A percentile compares a stretch with the other conserved stretches of the same genome.
Conservation (phyloP, 768 basidiomycete species). For the Boletus insuetus region DNA sequence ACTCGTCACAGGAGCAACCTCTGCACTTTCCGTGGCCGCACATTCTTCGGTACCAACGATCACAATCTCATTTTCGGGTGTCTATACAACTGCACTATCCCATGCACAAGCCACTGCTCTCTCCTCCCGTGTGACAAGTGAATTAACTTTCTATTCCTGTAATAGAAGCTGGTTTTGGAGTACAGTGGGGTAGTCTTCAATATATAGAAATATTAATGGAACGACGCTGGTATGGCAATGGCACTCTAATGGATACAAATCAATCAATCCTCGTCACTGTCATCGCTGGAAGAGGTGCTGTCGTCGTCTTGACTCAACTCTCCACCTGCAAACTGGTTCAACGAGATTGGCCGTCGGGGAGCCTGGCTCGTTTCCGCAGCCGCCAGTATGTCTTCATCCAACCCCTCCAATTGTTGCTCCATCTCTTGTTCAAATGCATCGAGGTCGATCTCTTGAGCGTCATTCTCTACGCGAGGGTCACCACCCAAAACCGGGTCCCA, state of each 20-base stretch:
- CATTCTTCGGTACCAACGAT: slow-evolving; percentile 20
- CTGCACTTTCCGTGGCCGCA: slow-evolving; percentile 23
- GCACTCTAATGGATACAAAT: slow-evolving; percentile 1
- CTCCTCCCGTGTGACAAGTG: slow-evolving; percentile 30
- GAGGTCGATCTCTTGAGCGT: slow-evolving; percentile 34
- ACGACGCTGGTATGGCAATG: slow-evolving; percentile 3
- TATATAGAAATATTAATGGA: slow-evolving; percentile 6
- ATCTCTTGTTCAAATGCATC: slow-evolving; percentile 36
- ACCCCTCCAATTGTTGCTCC: slow-evolving; percentile 36
- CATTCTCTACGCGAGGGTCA: slow-evolving; percentile 26
- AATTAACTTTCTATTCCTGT: neutral
- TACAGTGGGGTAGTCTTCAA: slow-evolving; percentile 2
- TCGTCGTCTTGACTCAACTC: slow-evolving; percentile 42
- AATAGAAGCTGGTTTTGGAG: neutral
- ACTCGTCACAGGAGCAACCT: slow-evolving; percentile 9
- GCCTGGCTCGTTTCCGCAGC: slow-evolving; percentile 39
- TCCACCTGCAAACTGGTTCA: slow-evolving; percentile 48
- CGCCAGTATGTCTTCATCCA: slow-evolving; percentile 53
- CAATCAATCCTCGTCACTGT: slow-evolving; percentile 52
- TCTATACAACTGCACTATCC: slow-evolving; percentile 21
- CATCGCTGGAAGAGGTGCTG: slow-evolving; percentile 52
- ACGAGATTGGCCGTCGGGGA: slow-evolving; percentile 44
- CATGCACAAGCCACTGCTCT: slow-evolving; percentile 28
- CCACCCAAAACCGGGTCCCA: slow-evolving; percentile 48
- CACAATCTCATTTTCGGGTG: neutral